These are phyloP conservation scores for Peronospora farinosa DNA, from an alignment of 352 stramenopile species.

Conservation along the genomic window DNA sequence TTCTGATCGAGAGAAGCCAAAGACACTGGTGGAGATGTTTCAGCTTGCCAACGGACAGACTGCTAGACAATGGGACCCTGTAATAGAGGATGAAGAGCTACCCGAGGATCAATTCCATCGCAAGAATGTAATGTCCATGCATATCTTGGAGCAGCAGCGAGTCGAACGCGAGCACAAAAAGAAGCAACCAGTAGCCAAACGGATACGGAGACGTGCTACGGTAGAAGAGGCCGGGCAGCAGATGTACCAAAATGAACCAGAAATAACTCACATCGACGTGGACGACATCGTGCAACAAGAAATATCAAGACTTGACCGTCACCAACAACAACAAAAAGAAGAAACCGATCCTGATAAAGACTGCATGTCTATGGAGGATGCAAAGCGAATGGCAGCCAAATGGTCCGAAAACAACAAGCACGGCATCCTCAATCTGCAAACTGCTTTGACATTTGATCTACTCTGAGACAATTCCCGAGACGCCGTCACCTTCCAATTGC, in stretches of 20 bases:
- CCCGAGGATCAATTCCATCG: slow-evolving; percentile 74
- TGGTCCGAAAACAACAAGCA: slow-evolving; percentile 44
- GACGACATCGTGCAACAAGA: slow-evolving; percentile 59
- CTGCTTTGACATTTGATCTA: slow-evolving; percentile 63
- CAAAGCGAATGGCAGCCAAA: slow-evolving; percentile 35
- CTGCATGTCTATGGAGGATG: slow-evolving; percentile 37
- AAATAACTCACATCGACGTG: slow-evolving; percentile 75
- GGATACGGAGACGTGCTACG: slow-evolving; percentile 34
- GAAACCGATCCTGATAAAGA: slow-evolving; percentile 10
- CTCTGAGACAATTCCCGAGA: slow-evolving; percentile 27
- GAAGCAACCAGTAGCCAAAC: slow-evolving; percentile 51
- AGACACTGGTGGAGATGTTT: slow-evolving; percentile 67
- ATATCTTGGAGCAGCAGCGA: slow-evolving; percentile 69
- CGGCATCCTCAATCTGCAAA: slow-evolving; percentile 38
- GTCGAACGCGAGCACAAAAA: slow-evolving; percentile 54
- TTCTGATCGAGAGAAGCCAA: slow-evolving; percentile 20
- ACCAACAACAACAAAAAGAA: slow-evolving; percentile 23
- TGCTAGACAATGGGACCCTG: slow-evolving; percentile 43
- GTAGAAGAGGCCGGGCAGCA: slow-evolving; percentile 56
- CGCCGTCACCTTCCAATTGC: neutral
- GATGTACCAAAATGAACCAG: slow-evolving; percentile 71
- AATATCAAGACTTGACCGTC: slow-evolving; percentile 29
- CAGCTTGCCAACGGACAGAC: slow-evolving; percentile 34
- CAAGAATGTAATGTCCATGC: slow-evolving; percentile 84
- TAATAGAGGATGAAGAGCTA: slow-evolving; percentile 69